Conservation (phyloP, 2,329 filamentous ascomycete species). For the Penicillium occitanis region DNA sequence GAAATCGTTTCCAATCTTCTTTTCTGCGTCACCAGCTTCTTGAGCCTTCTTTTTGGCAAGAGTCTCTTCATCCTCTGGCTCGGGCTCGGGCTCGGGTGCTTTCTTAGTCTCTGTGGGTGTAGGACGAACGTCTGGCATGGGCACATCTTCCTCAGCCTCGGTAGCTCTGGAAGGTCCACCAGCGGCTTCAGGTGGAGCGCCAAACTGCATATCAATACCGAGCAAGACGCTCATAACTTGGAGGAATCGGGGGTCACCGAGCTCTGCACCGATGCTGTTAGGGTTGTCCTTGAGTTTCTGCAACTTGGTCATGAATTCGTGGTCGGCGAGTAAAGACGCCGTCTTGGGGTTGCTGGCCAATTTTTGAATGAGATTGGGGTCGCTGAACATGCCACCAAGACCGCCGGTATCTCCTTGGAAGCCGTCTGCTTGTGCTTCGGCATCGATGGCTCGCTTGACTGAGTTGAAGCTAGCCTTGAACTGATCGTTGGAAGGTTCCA, state of each 20-base stretch:
- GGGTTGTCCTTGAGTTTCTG: constrained; percentile 80
- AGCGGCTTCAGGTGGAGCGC: constrained; percentile 49
- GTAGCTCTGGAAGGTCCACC: constrained; percentile 42
- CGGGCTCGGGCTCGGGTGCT: constrained; percentile 59
- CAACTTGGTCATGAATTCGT: constrained; percentile 86
- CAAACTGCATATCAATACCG: constrained; percentile 86
- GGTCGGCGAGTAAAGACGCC: constrained; percentile 72
- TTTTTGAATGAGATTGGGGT: constrained; percentile 86
- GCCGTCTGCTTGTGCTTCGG: constrained; percentile 65
- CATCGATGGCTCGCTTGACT: constrained; percentile 84
- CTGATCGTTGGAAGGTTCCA: constrained; percentile 87
- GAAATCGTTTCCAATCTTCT: constrained; percentile 86
- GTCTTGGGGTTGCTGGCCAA: constrained; percentile 95
- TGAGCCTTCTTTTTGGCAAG: constrained; percentile 85
- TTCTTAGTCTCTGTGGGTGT: constrained; percentile 54
- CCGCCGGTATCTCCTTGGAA: constrained; percentile 66
- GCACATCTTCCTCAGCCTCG: constrained; percentile 68
- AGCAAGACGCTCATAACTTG: constrained; percentile 91
- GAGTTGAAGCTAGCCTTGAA: constrained; percentile 84
- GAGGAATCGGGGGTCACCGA: constrained; percentile 87
- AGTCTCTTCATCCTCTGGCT: constrained; percentile 77
- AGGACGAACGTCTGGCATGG: constrained; percentile 71
- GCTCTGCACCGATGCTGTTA: constrained; percentile 71
- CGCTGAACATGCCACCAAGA: constrained; percentile 90
- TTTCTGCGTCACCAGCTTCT: constrained; percentile 89